A percentile compares a stretch with the other conserved stretches of the same genome.
Evolutionary conservation across 2,329 filamentous ascomycete species (phyloP).

Genomic region (Fusarium kyushuense): DNA sequence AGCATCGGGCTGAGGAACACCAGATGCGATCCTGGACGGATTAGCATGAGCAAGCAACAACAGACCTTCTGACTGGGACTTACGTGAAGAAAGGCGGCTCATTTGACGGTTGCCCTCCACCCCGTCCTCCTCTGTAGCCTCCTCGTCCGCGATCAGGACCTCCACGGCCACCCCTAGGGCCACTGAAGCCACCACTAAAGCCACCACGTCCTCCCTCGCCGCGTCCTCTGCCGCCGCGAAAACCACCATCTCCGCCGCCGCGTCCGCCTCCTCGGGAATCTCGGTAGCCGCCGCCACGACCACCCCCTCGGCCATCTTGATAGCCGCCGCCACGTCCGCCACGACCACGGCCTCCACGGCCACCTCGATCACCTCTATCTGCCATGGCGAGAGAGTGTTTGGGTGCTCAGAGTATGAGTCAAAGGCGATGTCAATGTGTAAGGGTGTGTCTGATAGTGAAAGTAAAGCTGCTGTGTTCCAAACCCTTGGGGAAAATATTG

Average conservation of each 20-base stretch:
- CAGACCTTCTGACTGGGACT: background rate
- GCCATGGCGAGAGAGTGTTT: constrained; percentile 39
- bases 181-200: constrained; percentile 34
- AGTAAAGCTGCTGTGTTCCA: no score
- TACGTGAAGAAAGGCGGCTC: constrained; percentile 42
- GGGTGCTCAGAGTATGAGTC: background rate
- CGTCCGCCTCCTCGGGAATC: background rate
- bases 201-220: constrained; percentile 13
- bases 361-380: constrained; percentile 47
- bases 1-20: constrained; percentile 43
- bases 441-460: background rate
- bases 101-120: constrained; percentile 13
- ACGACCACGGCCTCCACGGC: constrained; percentile 37
- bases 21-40: constrained; percentile 41
- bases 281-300: constrained; percentile 1
- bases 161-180: constrained; percentile 38
- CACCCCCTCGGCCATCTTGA: constrained; percentile 32
- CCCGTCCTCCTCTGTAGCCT: constrained; percentile 34
- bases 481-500: background rate
- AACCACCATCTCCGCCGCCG: constrained; percentile 25
- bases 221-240: constrained; percentile 19
- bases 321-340: constrained; percentile 42
- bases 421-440: background rate
- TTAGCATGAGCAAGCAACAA: constrained; percentile 12
- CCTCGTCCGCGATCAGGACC: constrained; percentile 39